Conservation (phyloP, 352 stramenopile species). For the Phytophthora cactorum region DNA sequence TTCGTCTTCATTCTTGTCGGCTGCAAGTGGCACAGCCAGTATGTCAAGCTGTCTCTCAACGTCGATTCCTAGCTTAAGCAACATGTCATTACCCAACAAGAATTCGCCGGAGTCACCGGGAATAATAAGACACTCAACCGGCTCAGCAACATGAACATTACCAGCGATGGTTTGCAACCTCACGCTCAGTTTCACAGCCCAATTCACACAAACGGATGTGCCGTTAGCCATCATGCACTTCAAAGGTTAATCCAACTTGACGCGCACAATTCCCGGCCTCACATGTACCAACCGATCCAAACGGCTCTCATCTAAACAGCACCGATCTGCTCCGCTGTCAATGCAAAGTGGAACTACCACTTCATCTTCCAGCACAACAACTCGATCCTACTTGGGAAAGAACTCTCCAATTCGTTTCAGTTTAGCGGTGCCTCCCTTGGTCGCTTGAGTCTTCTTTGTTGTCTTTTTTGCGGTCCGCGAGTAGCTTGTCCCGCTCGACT, state of each 20-base stretch:
- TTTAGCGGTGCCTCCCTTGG: slow-evolving; percentile 9
- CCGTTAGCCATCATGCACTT: slow-evolving; percentile 10
- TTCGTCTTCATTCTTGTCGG: slow-evolving; percentile 4
- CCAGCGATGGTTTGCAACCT: slow-evolving; percentile 11
- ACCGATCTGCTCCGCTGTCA: slow-evolving; percentile 10
- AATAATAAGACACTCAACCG: slow-evolving; percentile 26
- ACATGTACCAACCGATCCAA: slow-evolving; percentile 1
- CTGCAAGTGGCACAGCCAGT: slow-evolving; percentile 1
- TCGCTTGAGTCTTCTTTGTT: background rate
- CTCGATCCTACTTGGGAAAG: background rate
- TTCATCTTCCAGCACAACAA: slow-evolving; percentile 12
- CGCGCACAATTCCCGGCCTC: background rate
- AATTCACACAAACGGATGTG: slow-evolving; percentile 10
- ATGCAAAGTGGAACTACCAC: slow-evolving; percentile 10
- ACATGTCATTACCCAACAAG: slow-evolving; percentile 20
- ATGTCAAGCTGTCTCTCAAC: slow-evolving; percentile 15
- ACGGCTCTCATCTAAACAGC: slow-evolving; percentile 1
- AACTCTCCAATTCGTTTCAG: slow-evolving; percentile 2
- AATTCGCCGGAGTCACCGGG: slow-evolving; percentile 13
- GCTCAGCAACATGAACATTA: slow-evolving; percentile 12
- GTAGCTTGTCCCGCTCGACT: slow-evolving; percentile 3
- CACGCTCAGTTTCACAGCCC: slow-evolving; percentile 12
- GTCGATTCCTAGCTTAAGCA: slow-evolving; percentile 16
- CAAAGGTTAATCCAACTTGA: background rate
- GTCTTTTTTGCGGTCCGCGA: background rate